Evolutionary conservation across 208 protist species (phyloP).

Genomic region (Trypanosoma brucei): DNA sequence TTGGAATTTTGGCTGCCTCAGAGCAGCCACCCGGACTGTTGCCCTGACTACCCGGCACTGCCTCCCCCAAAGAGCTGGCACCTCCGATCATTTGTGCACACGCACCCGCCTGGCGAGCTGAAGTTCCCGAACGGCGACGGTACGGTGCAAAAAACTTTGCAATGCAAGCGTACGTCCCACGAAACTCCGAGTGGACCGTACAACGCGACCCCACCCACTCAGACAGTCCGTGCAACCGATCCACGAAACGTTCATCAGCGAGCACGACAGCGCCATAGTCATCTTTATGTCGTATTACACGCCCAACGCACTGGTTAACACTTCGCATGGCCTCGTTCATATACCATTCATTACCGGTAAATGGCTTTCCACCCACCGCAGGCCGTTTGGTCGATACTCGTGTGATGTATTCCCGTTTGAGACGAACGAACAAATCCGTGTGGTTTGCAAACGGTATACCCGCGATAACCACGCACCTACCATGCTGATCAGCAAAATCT

Average conservation of each 20-base stretch:
- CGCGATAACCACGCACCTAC: conserved; percentile 93
- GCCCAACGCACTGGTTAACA: conserved; percentile 97
- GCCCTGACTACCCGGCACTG: neutral
- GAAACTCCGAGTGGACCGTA: conserved; percentile 49
- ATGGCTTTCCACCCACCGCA: conserved; percentile 57
- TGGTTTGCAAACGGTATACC: conserved; percentile 93
- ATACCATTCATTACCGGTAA: conserved; percentile 95
- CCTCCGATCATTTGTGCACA: neutral
- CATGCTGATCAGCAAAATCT: conserved; percentile 95
- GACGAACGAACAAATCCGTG: conserved; percentile 84
- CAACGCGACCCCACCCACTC: conserved; percentile 60
- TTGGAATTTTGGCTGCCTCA: conserved; percentile 8
- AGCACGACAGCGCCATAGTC: conserved; percentile 96
- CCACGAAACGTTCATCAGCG: conserved; percentile 91
- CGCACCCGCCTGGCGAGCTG: neutral
- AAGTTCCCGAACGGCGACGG: conserved; percentile 9
- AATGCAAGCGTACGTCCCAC: conserved; percentile 52
- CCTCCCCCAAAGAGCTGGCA: neutral
- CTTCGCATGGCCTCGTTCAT: conserved; percentile 91
- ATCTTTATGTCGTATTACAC: conserved; percentile 95
- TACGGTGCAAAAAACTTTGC: conserved; percentile 59
- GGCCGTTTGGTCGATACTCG: conserved; percentile 55
- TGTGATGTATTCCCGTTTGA: conserved; percentile 80
- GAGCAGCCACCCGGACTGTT: neutral
- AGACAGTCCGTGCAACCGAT: conserved; percentile 33